These are phyloP conservation scores for Dentipellis fragilis DNA, from an alignment of 768 basidiomycete species.

Conservation along the genomic window DNA sequence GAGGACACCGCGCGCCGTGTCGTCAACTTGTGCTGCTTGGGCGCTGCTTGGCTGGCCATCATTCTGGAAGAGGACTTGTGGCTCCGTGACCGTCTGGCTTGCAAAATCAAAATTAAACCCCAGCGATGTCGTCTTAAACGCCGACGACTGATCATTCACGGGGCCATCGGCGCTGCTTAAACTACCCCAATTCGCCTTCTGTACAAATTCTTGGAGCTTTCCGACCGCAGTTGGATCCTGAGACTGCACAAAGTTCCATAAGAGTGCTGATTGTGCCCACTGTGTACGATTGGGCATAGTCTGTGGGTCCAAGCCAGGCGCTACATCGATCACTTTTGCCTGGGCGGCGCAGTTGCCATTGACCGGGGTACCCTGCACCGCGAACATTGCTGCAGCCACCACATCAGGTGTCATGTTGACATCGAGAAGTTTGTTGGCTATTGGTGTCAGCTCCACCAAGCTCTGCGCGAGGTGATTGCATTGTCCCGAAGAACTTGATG, in stretches of 20 bases:
- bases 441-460: slow-evolving; percentile 38
- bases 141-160: slow-evolving; percentile 16
- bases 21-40: slow-evolving; percentile 35
- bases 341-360: slow-evolving; percentile 41
- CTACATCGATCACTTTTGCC: slow-evolving; percentile 44
- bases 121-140: slow-evolving; percentile 32
- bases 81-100: slow-evolving; percentile 36
- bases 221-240: slow-evolving; percentile 30
- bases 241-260: slow-evolving; percentile 50
- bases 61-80: slow-evolving; percentile 31
- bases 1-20: slow-evolving; percentile 28
- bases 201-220: slow-evolving; percentile 36
- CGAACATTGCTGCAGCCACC: slow-evolving; percentile 43
- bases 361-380: slow-evolving; percentile 33
- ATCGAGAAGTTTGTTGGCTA: slow-evolving; percentile 36
- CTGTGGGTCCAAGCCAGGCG: slow-evolving; percentile 28
- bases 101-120: slow-evolving; percentile 57
- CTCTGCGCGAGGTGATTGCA: slow-evolving; percentile 47
- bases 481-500: slow-evolving; percentile 28
- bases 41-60: slow-evolving; percentile 36
- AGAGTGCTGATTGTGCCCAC: slow-evolving; percentile 50
- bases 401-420: slow-evolving; percentile 32
- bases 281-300: slow-evolving; percentile 37
- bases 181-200: slow-evolving; percentile 36
- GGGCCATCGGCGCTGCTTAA: slow-evolving; percentile 33